Evolutionary conservation across 768 basidiomycete species (phyloP).

Genomic region (Macrocybe gigantea): DNA sequence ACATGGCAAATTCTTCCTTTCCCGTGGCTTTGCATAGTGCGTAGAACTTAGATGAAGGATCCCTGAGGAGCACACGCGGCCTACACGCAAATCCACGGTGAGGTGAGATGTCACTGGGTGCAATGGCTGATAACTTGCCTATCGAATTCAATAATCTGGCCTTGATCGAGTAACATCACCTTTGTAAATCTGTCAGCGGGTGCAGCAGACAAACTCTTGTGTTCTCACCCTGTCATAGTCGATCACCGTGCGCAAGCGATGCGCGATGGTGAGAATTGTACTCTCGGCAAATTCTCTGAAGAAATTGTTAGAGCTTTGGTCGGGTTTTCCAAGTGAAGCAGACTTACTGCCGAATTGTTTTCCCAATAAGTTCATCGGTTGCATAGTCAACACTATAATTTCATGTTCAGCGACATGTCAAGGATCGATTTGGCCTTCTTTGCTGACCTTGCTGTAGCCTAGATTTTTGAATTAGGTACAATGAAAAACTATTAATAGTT

Average conservation of each 20-base stretch:
- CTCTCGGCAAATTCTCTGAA: slow-evolving; percentile 70
- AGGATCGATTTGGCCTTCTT: neutral
- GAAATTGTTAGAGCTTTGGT: neutral
- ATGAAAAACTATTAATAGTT: neutral
- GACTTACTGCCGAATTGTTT: slow-evolving; percentile 73
- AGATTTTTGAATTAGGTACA: slow-evolving; percentile 3
- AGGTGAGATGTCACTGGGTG: neutral
- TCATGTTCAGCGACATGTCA: neutral
- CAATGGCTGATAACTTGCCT: slow-evolving; percentile 22
- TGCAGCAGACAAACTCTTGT: neutral
- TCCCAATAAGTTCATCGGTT: slow-evolving; percentile 82
- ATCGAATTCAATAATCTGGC: slow-evolving; percentile 74
- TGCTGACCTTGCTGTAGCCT: slow-evolving; percentile 64
- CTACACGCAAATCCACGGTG: slow-evolving; percentile 17
- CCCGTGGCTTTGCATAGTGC: slow-evolving; percentile 71
- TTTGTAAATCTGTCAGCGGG: slow-evolving; percentile 16
- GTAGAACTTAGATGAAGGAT: slow-evolving; percentile 59
- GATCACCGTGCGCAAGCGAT: slow-evolving; percentile 73
- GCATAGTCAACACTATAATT: slow-evolving; percentile 70
- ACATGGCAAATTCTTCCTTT: slow-evolving; percentile 58
- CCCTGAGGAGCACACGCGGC: slow-evolving; percentile 47
- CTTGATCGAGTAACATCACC: slow-evolving; percentile 78
- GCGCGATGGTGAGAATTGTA: slow-evolving; percentile 81
- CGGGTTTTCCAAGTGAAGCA: neutral
- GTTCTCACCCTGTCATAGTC: slow-evolving; percentile 73